phyloP scores from a whole-genome alignment of 2,329 filamentous ascomycete species.

The Zarea fungicola region DNA sequence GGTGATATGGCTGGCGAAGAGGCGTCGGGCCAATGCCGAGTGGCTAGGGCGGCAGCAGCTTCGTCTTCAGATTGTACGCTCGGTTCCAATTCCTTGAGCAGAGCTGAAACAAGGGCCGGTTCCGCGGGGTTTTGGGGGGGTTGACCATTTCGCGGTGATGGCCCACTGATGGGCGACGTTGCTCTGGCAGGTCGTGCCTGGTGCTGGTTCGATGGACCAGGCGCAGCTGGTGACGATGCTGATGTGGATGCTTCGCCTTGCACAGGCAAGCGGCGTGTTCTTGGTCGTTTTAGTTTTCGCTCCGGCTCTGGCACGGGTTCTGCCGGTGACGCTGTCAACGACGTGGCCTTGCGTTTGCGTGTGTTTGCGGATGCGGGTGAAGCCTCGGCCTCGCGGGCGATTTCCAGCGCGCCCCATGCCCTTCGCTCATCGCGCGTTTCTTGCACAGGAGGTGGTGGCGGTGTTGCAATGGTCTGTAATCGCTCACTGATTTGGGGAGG shows the following conservation, averaged over 20 bases:
- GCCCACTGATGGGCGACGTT: slow-evolving; percentile 7
- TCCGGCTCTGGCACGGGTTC: slow-evolving; percentile 67
- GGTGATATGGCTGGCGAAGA: slow-evolving; percentile 64
- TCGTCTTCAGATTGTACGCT: slow-evolving; percentile 56
- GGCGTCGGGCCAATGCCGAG: slow-evolving; percentile 29
- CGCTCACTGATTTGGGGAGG: slow-evolving; percentile 55
- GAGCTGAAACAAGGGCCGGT: slow-evolving; percentile 78
- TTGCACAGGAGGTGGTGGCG: slow-evolving; percentile 35
- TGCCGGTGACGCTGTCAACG: slow-evolving; percentile 63
- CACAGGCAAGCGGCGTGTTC: slow-evolving; percentile 61
- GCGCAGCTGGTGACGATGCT: slow-evolving; percentile 26
- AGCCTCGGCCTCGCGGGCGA: slow-evolving; percentile 64
- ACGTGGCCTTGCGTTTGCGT: slow-evolving; percentile 70
- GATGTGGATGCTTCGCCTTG: slow-evolving; percentile 43
- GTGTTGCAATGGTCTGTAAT: slow-evolving; percentile 40
- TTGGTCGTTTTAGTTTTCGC: slow-evolving; percentile 80
- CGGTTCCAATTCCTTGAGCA: slow-evolving; percentile 82
- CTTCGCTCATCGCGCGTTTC: slow-evolving; percentile 75
- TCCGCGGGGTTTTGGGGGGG: slow-evolving; percentile 34
- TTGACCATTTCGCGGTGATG: neutral
- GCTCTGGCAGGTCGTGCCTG: slow-evolving; percentile 12
- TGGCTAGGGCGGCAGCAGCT: slow-evolving; percentile 21
- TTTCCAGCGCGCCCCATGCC: slow-evolving; percentile 89
- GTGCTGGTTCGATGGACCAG: slow-evolving; percentile 19
- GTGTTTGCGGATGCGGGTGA: slow-evolving; percentile 41